phyloP scores from a whole-genome alignment of 1,284 basidiomycete species.

The Crucibulum cyathiforme region DNA sequence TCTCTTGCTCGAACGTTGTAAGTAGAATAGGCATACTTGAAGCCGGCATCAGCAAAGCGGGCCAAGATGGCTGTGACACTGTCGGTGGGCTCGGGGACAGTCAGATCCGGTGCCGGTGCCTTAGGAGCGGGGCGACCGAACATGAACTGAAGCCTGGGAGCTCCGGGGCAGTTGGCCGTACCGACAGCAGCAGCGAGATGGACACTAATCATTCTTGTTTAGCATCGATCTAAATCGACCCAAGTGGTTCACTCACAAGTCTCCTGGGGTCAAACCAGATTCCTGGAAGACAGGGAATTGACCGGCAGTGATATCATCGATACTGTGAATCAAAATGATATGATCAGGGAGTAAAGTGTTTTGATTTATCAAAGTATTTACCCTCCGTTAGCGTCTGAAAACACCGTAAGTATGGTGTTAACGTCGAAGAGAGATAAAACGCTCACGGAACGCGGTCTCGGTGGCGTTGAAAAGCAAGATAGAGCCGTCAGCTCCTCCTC shows the following conservation, averaged over 20 bases:
- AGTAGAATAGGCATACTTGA: conserved; percentile 8
- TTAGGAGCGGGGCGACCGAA: conserved; percentile 35
- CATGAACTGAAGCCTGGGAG: conserved; percentile 36
- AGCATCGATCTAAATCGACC: neutral
- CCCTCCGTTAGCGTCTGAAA: conserved; percentile 32
- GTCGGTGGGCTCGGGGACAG: conserved; percentile 43
- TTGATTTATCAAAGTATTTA: neutral
- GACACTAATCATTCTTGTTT: conserved; percentile 15
- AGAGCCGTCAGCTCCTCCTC: conserved; percentile 43
- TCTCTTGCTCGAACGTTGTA: neutral
- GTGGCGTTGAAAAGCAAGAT: conserved; percentile 36
- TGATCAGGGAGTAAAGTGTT: neutral
- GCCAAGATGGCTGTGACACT: conserved; percentile 39
- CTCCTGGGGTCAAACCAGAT: conserved; percentile 26
- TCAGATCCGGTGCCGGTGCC: conserved; percentile 38
- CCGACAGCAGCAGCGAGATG: conserved; percentile 44
- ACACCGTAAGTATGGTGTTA: neutral
- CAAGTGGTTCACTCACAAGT: conserved; percentile 23
- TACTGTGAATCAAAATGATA: conserved; percentile 9
- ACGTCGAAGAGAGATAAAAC: too few relatives aligned
- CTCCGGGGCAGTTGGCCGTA: conserved; percentile 40
- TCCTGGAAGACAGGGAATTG: conserved; percentile 32
- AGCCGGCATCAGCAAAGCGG: conserved; percentile 41
- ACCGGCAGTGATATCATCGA: conserved; percentile 32
- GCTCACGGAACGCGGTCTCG: conserved; percentile 30